Evolutionary conservation across 2,329 filamentous ascomycete species (phyloP).

Genomic region (Conoideocrella luteorostrata): DNA sequence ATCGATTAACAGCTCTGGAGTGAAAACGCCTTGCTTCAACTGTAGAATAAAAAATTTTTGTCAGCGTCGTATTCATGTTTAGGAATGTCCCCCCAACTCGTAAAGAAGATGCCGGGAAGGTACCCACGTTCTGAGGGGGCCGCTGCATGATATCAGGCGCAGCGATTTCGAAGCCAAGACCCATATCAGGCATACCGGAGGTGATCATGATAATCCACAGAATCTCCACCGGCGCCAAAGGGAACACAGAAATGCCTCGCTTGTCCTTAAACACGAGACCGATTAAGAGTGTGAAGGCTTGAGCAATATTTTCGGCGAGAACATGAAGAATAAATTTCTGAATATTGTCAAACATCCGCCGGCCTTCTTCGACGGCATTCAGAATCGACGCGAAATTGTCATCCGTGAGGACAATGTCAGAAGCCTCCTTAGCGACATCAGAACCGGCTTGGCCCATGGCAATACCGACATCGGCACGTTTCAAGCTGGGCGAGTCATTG

Average conservation of each 20-base stretch:
- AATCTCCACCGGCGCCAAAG: conserved; percentile 66
- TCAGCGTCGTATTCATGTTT: too few species aligned
- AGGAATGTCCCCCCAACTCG: too few species aligned
- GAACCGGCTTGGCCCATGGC: conserved; percentile 63
- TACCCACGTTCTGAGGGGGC: conserved; percentile 56
- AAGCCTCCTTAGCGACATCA: conserved; percentile 61
- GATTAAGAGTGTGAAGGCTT: conserved; percentile 61
- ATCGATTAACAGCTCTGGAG: conserved; percentile 56
- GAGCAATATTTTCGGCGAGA: conserved; percentile 62
- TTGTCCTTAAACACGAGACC: conserved; percentile 65
- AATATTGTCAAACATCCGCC: conserved; percentile 61
- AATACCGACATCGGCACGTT: conserved; percentile 60
- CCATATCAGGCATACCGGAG: conserved; percentile 68
- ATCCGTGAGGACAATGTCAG: conserved; percentile 59
- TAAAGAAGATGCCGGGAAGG: background rate
- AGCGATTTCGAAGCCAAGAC: conserved; percentile 63
- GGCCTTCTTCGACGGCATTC: conserved; percentile 60
- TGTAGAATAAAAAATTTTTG: conserved; percentile 7
- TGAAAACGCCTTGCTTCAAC: conserved; percentile 53
- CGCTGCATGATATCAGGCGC: conserved; percentile 62
- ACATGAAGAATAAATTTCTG: conserved; percentile 64
- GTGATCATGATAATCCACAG: conserved; percentile 78
- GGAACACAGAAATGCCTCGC: conserved; percentile 59
- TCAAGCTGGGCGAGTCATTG: conserved; percentile 59
- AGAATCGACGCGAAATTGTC: conserved; percentile 62